A percentile compares a stretch with the other conserved stretches of the same genome.
Conservation (phyloP, 768 basidiomycete genomes). For the Leccinum imitatum region DNA sequence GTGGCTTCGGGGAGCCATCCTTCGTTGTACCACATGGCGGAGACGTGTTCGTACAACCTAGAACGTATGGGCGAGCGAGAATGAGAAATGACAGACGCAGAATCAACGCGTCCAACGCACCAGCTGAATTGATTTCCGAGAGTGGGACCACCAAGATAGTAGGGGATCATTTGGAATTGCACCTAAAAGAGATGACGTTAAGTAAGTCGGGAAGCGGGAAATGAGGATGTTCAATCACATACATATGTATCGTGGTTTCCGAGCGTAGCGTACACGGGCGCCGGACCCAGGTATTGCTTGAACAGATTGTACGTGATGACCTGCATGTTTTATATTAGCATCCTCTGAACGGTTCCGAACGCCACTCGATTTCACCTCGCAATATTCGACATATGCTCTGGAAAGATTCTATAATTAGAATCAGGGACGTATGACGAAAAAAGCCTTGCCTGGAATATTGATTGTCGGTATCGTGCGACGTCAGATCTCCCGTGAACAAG, state of each 20-base stretch:
- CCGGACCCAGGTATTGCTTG: slow-evolving; percentile 53
- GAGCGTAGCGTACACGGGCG: slow-evolving; percentile 67
- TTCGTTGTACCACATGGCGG: slow-evolving; percentile 45
- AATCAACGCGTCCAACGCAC: slow-evolving; percentile 17
- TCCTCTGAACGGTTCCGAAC: neutral
- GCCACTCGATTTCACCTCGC: slow-evolving; percentile 42
- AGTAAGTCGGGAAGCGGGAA: neutral
- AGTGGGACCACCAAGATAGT: slow-evolving; percentile 33
- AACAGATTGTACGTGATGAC: slow-evolving; percentile 61
- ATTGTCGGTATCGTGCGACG: slow-evolving; percentile 68
- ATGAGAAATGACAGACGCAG: neutral
- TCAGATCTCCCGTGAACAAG: slow-evolving; percentile 72
- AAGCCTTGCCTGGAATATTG: slow-evolving; percentile 54
- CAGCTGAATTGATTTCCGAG: slow-evolving; percentile 42
- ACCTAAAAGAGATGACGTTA: slow-evolving; percentile 1
- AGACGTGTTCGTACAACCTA: slow-evolving; percentile 52
- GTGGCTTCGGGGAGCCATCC: slow-evolving; percentile 43
- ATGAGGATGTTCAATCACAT: slow-evolving; percentile 30
- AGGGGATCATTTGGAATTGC: slow-evolving; percentile 39
- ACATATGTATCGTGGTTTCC: slow-evolving; percentile 79
- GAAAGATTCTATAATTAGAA: slow-evolving; percentile 3
- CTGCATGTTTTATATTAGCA: slow-evolving; percentile 30
- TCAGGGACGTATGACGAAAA: neutral
- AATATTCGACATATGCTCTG: slow-evolving; percentile 59
- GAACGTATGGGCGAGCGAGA: neutral